phyloP scores from a whole-genome alignment of 768 basidiomycete genomes.

The Suillus placidus region DNA sequence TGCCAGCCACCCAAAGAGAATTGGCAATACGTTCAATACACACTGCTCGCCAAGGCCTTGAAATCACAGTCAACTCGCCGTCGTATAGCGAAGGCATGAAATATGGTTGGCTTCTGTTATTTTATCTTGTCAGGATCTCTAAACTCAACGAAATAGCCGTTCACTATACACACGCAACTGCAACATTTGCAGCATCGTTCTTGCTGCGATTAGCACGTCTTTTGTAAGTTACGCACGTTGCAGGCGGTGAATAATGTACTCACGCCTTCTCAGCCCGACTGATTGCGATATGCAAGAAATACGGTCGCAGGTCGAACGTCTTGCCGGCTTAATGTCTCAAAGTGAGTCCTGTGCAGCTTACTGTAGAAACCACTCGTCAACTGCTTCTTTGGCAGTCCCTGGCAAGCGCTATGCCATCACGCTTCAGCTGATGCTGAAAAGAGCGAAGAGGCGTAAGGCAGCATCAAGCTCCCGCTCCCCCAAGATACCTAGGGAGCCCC shows the following conservation, averaged over 20 bases:
- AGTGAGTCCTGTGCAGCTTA: constrained; percentile 49
- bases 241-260: background rate
- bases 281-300: constrained; percentile 80
- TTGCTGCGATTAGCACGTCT: constrained; percentile 83
- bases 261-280: constrained; percentile 59
- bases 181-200: constrained; percentile 92
- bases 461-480: constrained; percentile 65
- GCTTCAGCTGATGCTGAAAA: constrained; percentile 85
- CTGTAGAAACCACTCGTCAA: constrained; percentile 13
- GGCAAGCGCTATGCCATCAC: constrained; percentile 93
- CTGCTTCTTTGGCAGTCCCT: constrained; percentile 57
- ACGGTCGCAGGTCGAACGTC: constrained; percentile 73
- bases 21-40: constrained; percentile 82
- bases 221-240: constrained; percentile 59
- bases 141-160: constrained; percentile 54
- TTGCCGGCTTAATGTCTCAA: constrained; percentile 75
- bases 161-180: constrained; percentile 90
- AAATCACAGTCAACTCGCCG: constrained; percentile 83
- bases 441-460: constrained; percentile 62
- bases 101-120: constrained; percentile 60
- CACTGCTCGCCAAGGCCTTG: constrained; percentile 77
- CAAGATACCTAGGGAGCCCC: constrained; percentile 55
- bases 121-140: constrained; percentile 7
- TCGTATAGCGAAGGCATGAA: constrained; percentile 91
- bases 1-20: constrained; percentile 76